Evolutionary conservation across 192 early-diverging fungal genomes (phyloP).

Genomic region (Chytriomyces sp.): DNA sequence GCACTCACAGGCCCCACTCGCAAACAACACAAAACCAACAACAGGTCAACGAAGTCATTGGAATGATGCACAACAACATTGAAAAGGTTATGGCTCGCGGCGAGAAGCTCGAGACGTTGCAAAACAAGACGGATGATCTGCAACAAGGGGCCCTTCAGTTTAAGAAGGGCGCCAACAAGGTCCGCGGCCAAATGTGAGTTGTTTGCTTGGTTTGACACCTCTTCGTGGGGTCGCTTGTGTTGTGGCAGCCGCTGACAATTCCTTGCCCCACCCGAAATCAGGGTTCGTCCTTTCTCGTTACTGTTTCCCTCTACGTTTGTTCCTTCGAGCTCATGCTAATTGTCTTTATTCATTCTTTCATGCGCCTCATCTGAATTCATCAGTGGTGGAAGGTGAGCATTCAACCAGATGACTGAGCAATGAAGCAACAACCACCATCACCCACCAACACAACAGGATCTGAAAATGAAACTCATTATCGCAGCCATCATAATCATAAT

Average conservation of each 20-base stretch:
- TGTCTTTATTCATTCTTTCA: not conserved
- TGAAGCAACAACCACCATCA: not conserved
- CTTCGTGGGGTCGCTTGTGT: too few species aligned
- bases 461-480: slow-evolving; percentile 92
- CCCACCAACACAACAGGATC: slow-evolving; percentile 48
- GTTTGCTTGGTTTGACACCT: too few species aligned
- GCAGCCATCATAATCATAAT: slow-evolving; percentile 63
- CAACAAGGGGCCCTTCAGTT: slow-evolving; percentile 73
- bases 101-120: slow-evolving; percentile 78
- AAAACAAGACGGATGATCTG: slow-evolving; percentile 81
- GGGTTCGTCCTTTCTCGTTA: not conserved
- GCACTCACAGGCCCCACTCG: too few species aligned
- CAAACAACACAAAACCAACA: not conserved
- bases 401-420: not conserved
- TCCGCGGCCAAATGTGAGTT: slow-evolving; percentile 77
- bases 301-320: not conserved
- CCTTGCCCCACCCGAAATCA: not conserved
- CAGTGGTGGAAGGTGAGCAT: slow-evolving; percentile 76
- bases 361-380: not conserved
- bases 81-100: slow-evolving; percentile 84
- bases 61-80: slow-evolving; percentile 91
- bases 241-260: not conserved
- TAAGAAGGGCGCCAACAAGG: slow-evolving; percentile 73
- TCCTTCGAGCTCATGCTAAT: not conserved
- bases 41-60: slow-evolving; percentile 88